Evolutionary conservation across 2,329 filamentous ascomycete species (phyloP).

Genomic region (Huntiella abstrusa): DNA sequence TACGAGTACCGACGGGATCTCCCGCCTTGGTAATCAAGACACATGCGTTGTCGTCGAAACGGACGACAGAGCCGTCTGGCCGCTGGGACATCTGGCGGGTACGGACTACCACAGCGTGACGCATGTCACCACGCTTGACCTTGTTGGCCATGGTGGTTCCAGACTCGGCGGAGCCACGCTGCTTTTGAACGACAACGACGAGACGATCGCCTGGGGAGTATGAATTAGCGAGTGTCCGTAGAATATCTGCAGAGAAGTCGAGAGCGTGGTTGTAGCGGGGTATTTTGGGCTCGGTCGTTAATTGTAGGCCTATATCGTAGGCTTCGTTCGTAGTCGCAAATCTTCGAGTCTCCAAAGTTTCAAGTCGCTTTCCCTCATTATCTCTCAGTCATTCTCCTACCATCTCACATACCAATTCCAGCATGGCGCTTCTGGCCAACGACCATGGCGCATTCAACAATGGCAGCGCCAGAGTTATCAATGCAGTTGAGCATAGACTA

Average conservation of each 20-base stretch:
- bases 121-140: slow-evolving; percentile 88
- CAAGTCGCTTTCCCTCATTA: no score
- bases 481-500: slow-evolving; percentile 98
- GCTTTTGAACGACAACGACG: slow-evolving; percentile 91
- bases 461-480: slow-evolving; percentile 95
- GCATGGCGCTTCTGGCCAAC: slow-evolving; percentile 79
- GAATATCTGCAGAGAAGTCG: background rate
- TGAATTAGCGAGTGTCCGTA: background rate
- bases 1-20: slow-evolving; percentile 79
- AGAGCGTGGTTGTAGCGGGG: background rate
- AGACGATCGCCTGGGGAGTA: slow-evolving; percentile 64
- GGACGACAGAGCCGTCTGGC: slow-evolving; percentile 72
- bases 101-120: slow-evolving; percentile 87
- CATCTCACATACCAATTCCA: slow-evolving; percentile 49
- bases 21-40: slow-evolving; percentile 94
- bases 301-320: background rate
- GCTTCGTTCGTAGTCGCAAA: no score
- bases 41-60: slow-evolving; percentile 96
- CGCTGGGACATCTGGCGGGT: slow-evolving; percentile 76
- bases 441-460: slow-evolving; percentile 91
- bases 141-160: slow-evolving; percentile 66
- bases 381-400: no score
- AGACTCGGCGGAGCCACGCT: slow-evolving; percentile 51
- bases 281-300: background rate
- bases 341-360: no score